Conservation (phyloP, 306 rosid species). For the Prunus mira region DNA sequence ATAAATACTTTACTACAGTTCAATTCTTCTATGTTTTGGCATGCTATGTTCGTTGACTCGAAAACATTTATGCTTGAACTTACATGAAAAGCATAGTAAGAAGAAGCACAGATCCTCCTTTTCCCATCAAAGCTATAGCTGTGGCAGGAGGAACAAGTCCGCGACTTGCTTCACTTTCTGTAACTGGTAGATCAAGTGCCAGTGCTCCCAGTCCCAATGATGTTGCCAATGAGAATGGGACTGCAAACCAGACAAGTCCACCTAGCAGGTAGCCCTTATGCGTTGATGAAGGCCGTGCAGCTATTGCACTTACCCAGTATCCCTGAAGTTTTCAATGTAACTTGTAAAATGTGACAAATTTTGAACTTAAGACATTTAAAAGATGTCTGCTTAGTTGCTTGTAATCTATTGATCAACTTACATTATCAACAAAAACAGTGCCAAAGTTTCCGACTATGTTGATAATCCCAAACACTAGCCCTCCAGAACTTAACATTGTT, state of each 20-base stretch:
- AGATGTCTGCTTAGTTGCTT: constrained; percentile 3
- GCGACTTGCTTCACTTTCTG: constrained; percentile 66
- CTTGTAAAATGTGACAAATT: not conserved
- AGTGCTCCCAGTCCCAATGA: constrained; percentile 85
- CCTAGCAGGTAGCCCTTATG: constrained; percentile 95
- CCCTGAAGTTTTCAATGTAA: constrained; percentile 51
- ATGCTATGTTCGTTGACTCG: not conserved
- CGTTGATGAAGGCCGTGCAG: constrained; percentile 93
- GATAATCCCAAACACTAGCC: constrained; percentile 80
- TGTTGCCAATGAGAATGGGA: constrained; percentile 94
- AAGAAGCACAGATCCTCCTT: constrained; percentile 87
- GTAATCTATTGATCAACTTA: constrained; percentile 35
- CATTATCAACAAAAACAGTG: constrained; percentile 91
- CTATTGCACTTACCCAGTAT: constrained; percentile 97
- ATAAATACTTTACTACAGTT: no score
- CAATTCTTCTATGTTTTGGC: not conserved
- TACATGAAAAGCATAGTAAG: constrained; percentile 95
- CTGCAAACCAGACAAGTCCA: constrained; percentile 97
- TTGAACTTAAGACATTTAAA: constrained; percentile 7
- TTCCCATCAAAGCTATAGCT: constrained; percentile 92
- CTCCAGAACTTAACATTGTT: constrained; percentile 94
- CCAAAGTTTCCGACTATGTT: constrained; percentile 91
- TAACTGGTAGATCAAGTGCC: constrained; percentile 89
- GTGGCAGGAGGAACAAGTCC: constrained; percentile 98
- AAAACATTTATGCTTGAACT: constrained; percentile 25